Evolutionary conservation across 2,329 filamentous ascomycete genomes (phyloP).

Genomic region (Microdochium trichocladiopsis): DNA sequence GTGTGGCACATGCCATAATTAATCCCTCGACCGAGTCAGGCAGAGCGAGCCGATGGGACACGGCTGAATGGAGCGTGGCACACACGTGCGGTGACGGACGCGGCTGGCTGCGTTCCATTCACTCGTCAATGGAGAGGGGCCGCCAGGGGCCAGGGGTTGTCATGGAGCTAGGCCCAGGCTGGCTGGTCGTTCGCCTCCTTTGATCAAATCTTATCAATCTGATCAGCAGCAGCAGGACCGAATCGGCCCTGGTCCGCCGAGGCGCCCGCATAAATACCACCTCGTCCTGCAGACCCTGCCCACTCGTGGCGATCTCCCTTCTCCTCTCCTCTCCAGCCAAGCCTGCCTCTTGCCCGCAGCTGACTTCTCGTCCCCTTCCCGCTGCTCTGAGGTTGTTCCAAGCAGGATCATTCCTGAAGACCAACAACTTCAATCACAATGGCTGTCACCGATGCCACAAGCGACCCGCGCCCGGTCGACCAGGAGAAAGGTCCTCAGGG

Average conservation of each 20-base stretch:
- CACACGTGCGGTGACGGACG: too few species aligned
- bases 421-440: neutral
- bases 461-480: neutral
- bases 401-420: neutral
- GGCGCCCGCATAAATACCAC: neutral
- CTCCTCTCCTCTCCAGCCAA: neutral
- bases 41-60: too few species aligned
- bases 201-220: slow-evolving; percentile 1
- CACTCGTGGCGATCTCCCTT: neutral
- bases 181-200: neutral
- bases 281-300: neutral
- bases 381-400: neutral
- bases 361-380: neutral
- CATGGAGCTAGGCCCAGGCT: neutral
- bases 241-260: neutral
- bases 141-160: neutral
- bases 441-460: neutral
- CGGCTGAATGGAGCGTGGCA: too few species aligned
- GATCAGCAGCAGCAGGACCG: neutral
- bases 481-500: neutral
- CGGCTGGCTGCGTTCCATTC: too few species aligned
- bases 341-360: neutral
- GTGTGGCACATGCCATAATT: too few species aligned
- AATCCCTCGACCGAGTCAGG: too few species aligned
- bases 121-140: too few species aligned